phyloP scores from a whole-genome alignment of 345 rosid species.

The Eutrema heterophyllum region DNA sequence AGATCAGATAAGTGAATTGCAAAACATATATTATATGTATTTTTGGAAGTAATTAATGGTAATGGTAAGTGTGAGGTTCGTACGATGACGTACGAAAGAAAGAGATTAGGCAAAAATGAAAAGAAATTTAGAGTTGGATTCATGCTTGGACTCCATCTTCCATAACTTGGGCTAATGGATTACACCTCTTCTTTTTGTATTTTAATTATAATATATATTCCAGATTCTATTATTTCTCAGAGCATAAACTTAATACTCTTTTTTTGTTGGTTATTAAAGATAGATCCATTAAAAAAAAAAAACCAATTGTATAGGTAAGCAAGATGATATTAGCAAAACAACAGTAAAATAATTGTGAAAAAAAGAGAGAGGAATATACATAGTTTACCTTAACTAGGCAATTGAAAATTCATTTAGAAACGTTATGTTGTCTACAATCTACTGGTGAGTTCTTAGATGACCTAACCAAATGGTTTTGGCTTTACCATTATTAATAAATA shows the following conservation, averaged over 20 bases:
- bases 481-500: constrained; percentile 3
- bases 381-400: background rate
- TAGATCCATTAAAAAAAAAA: too few relatives aligned
- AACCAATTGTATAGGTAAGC: background rate
- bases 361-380: background rate
- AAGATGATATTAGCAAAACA: constrained; percentile 16
- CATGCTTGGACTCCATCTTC: constrained; percentile 40
- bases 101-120: constrained; percentile 19
- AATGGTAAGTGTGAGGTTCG: constrained; percentile 7
- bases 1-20: background rate
- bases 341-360: background rate
- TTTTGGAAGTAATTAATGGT: background rate
- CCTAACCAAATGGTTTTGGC: constrained; percentile 24
- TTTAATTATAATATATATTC: background rate
- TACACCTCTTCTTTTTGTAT: constrained; percentile 24
- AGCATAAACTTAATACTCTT: background rate
- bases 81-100: constrained; percentile 29
- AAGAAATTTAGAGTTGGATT: constrained; percentile 23
- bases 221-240: constrained; percentile 14
- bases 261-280: background rate
- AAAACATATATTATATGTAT: background rate
- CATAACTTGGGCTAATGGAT: constrained; percentile 33
- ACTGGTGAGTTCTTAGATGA: constrained; percentile 18
- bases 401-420: background rate
- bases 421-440: background rate